Evolutionary conservation across 179 eudicot genomes (phyloP).

Genomic region (Silene coronaria): DNA sequence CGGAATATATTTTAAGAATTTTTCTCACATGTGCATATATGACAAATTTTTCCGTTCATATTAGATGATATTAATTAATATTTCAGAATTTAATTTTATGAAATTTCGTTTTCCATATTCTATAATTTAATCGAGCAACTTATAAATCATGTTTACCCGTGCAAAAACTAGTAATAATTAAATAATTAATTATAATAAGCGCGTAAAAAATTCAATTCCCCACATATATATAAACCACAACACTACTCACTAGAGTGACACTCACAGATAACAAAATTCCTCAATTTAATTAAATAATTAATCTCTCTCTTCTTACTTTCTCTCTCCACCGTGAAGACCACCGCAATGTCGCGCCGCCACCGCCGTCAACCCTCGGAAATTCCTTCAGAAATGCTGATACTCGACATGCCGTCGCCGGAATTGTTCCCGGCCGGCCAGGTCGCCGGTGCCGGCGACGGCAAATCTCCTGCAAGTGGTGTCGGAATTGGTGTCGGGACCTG

Average conservation of each 20-base stretch:
- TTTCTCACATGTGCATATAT: too few species aligned
- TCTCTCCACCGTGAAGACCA: slow-evolving; percentile 17
- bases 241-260: neutral
- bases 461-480: neutral
- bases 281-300: too few species aligned
- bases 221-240: slow-evolving; percentile 3
- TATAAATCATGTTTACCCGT: neutral
- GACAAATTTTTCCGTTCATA: too few species aligned
- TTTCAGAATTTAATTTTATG: too few species aligned
- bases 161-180: neutral
- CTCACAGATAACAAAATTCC: neutral
- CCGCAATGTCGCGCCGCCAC: slow-evolving; percentile 31
- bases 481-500: neutral
- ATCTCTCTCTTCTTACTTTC: neutral
- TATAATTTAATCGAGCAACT: too few species aligned
- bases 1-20: too few species aligned
- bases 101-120: too few species aligned
- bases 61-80: too few species aligned
- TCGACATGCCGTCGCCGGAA: slow-evolving; percentile 17
- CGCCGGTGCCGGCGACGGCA: neutral
- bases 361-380: slow-evolving; percentile 27
- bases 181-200: neutral
- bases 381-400: slow-evolving; percentile 2
- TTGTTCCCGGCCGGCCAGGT: slow-evolving; percentile 5
- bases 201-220: neutral